Percentiles rank a stretch among this genome's conserved stretches.
Conservation (phyloP, 2,329 filamentous ascomycete genomes). For the Diaporthe vexans region DNA sequence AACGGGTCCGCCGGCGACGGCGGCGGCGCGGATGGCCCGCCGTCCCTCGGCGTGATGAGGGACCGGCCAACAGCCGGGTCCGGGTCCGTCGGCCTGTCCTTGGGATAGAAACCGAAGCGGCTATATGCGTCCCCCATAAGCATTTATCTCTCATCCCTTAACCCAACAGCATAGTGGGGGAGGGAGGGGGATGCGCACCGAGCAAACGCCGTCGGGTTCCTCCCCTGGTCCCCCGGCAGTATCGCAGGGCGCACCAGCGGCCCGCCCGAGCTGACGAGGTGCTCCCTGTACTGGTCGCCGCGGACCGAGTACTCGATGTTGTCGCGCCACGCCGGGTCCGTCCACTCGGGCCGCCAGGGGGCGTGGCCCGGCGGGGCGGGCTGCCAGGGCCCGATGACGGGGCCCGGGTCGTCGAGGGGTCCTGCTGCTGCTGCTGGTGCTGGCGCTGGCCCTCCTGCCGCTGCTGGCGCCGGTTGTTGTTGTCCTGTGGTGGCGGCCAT, state of each 20-base stretch:
- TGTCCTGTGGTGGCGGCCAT: background rate
- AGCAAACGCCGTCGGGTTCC: background rate
- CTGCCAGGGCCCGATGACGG: background rate
- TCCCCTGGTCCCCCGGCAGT: background rate
- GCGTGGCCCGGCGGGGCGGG: background rate
- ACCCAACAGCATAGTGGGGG: too few relatives aligned
- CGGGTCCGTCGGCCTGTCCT: too few relatives aligned
- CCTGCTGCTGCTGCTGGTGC: background rate
- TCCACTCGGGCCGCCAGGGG: background rate
- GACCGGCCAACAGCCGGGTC: background rate
- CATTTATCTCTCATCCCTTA: too few relatives aligned
- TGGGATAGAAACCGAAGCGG: constrained; percentile 10
- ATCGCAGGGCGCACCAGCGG: background rate
- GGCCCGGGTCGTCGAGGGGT: too few relatives aligned
- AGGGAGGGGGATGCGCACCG: too few relatives aligned
- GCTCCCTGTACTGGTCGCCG: background rate
- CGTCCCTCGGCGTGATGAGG: background rate
- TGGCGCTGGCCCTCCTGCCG: too few relatives aligned
- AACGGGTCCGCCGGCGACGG: background rate
- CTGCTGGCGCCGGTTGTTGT: too few relatives aligned
- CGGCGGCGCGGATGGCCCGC: background rate
- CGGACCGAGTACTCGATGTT: background rate
- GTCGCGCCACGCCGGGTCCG: background rate
- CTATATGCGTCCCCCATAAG: background rate
- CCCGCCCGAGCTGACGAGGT: background rate